These are phyloP conservation scores for Hypoxylon sp. DNA, from an alignment of 2,329 filamentous ascomycete genomes.

Conservation along the genomic window DNA sequence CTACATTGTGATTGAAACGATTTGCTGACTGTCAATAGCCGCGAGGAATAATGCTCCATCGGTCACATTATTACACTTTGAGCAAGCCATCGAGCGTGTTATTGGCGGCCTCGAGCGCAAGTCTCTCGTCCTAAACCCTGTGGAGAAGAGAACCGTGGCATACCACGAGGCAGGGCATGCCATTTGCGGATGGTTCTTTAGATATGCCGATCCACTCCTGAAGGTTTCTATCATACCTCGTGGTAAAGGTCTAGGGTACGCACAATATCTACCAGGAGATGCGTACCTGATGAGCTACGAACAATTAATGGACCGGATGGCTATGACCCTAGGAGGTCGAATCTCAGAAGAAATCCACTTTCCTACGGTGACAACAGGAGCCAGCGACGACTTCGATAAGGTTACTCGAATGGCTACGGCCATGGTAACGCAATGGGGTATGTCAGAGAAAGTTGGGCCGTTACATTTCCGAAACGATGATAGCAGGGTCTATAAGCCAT, in stretches of 20 bases:
- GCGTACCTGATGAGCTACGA: conserved; percentile 96
- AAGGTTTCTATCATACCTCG: conserved; percentile 99
- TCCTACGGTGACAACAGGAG: conserved; percentile 93
- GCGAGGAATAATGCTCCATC: conserved; percentile 85
- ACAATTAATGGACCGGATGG: conserved; percentile 99
- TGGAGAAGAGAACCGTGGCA: conserved; percentile 95
- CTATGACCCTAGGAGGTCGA: conserved; percentile 97
- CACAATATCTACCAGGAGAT: conserved; percentile 96
- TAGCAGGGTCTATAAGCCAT: conserved; percentile 91
- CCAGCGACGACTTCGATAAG: conserved; percentile 98
- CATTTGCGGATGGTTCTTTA: conserved; percentile 98
- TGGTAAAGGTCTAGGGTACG: conserved; percentile 93
- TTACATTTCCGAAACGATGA: conserved; percentile 90
- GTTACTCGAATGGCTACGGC: conserved; percentile 95
- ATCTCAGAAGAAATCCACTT: conserved; percentile 98
- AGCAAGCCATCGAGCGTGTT: conserved; percentile 97
- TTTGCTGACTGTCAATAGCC: conserved; percentile 71
- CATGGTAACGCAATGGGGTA: conserved; percentile 99
- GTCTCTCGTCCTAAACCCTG: conserved; percentile 90
- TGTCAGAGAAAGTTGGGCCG: conserved; percentile 94
- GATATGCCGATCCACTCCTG: conserved; percentile 94
- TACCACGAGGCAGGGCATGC: conserved; percentile 99
- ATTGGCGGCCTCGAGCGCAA: conserved; percentile 98
- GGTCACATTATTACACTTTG: conserved; percentile 92
- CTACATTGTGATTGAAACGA: neutral